phyloP scores from a whole-genome alignment of 768 basidiomycete genomes.

The Tephrocybe rancida region DNA sequence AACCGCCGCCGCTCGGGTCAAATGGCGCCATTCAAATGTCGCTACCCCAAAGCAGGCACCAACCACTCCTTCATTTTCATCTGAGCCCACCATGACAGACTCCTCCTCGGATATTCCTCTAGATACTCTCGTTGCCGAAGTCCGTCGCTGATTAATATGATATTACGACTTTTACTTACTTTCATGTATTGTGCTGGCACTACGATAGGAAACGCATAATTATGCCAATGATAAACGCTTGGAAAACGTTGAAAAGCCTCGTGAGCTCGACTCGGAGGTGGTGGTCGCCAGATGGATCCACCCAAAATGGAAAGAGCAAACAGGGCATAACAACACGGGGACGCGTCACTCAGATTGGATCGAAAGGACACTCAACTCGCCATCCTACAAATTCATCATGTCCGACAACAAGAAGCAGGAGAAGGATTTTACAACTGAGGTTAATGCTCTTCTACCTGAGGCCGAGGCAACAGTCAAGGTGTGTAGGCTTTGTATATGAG shows the following conservation, averaged over 20 bases:
- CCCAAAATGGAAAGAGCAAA: slow-evolving; percentile 20
- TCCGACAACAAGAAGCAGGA: slow-evolving; percentile 84
- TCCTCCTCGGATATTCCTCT: slow-evolving; percentile 33
- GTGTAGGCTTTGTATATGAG: slow-evolving; percentile 18
- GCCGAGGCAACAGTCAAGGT: slow-evolving; percentile 75
- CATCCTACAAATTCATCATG: slow-evolving; percentile 55
- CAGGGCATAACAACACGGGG: slow-evolving; percentile 51
- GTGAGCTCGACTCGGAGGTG: slow-evolving; percentile 20
- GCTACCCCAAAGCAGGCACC: slow-evolving; percentile 21
- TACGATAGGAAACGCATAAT: slow-evolving; percentile 29
- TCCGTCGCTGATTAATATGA: slow-evolving; percentile 48
- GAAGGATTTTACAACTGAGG: slow-evolving; percentile 85
- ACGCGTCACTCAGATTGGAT: slow-evolving; percentile 62
- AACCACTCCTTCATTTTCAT: slow-evolving; percentile 8
- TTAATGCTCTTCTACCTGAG: slow-evolving; percentile 73
- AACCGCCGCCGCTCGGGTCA: slow-evolving; percentile 24
- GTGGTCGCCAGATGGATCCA: slow-evolving; percentile 29
- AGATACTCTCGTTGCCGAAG: slow-evolving; percentile 40
- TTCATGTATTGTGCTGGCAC: slow-evolving; percentile 42
- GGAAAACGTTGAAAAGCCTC: slow-evolving; percentile 23
- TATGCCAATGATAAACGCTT: slow-evolving; percentile 29
- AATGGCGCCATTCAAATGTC: slow-evolving; percentile 13
- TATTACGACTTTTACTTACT: slow-evolving; percentile 34
- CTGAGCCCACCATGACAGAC: slow-evolving; percentile 17
- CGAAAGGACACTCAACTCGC: slow-evolving; percentile 32